Evolutionary conservation across 2,329 filamentous ascomycete species (phyloP).

Genomic region (Trichothecium sympodiale): DNA sequence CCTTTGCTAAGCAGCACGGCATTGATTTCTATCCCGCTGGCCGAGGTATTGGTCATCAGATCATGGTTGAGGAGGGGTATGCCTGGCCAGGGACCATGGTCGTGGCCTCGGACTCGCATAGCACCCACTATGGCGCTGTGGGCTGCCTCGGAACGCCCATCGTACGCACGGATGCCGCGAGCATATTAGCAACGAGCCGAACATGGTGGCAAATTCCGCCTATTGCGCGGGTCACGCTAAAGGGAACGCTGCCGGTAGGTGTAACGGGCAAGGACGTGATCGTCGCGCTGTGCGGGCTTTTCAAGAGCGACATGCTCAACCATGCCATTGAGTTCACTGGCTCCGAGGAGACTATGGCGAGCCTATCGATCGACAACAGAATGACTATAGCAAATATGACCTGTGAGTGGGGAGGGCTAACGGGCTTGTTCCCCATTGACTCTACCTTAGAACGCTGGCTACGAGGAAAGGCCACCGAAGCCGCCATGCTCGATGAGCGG

Average conservation of each 20-base stretch:
- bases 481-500: slow-evolving; percentile 44
- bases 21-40: slow-evolving; percentile 70
- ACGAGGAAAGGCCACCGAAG: slow-evolving; percentile 61
- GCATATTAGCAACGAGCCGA: slow-evolving; percentile 70
- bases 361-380: slow-evolving; percentile 60
- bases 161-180: slow-evolving; percentile 78
- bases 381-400: slow-evolving; percentile 73
- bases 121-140: slow-evolving; percentile 69
- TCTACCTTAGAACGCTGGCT: slow-evolving; percentile 60
- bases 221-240: slow-evolving; percentile 69
- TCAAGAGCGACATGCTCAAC: slow-evolving; percentile 83
- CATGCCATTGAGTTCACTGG: slow-evolving; percentile 84
- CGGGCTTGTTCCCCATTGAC: slow-evolving; percentile 63
- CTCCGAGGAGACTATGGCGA: slow-evolving; percentile 63
- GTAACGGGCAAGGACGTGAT: slow-evolving; percentile 94
- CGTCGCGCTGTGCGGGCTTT: slow-evolving; percentile 73
- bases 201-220: slow-evolving; percentile 90
- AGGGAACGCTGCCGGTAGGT: slow-evolving; percentile 61
- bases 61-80: slow-evolving; percentile 72
- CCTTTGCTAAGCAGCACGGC: slow-evolving; percentile 69
- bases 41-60: slow-evolving; percentile 79
- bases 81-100: slow-evolving; percentile 73
- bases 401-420: slow-evolving; percentile 61
- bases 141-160: slow-evolving; percentile 68
- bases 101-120: slow-evolving; percentile 70